phyloP scores from a whole-genome alignment of 805 yeast species.

The Metschnikowia anglica region DNA sequence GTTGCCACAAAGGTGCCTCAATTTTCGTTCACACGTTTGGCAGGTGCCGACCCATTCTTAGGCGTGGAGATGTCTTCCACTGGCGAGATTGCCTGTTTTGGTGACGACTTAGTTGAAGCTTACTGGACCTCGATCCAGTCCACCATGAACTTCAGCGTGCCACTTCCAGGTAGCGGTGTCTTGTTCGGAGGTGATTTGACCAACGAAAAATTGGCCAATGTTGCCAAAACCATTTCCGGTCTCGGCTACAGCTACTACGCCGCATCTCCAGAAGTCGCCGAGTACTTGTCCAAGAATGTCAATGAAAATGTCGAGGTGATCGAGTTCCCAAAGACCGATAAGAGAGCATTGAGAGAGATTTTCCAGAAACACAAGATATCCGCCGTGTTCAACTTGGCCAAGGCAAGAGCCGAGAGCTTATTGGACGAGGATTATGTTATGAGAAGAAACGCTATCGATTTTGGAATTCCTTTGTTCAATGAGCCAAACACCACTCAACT shows the following conservation, averaged over 20 bases:
- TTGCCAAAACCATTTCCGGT: conserved; percentile 65
- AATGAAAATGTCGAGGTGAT: conserved; percentile 58
- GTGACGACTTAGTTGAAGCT: conserved; percentile 79
- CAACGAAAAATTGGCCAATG: conserved; percentile 66
- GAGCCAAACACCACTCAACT: conserved; percentile 91
- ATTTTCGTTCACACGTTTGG: conserved; percentile 95
- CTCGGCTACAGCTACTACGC: conserved; percentile 82
- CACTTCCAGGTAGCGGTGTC: conserved; percentile 85
- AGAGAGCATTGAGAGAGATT: conserved; percentile 88
- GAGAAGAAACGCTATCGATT: conserved; percentile 99
- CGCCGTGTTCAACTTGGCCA: conserved; percentile 90
- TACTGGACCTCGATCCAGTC: conserved; percentile 98
- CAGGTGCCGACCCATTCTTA: conserved; percentile 98
- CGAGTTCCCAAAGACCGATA: conserved; percentile 90
- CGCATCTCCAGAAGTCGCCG: conserved; percentile 69
- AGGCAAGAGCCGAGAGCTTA: conserved; percentile 80
- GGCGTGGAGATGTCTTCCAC: conserved; percentile 99
- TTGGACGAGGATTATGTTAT: conserved; percentile 90
- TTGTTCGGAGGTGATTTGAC: conserved; percentile 92
- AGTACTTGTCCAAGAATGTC: conserved; percentile 57
- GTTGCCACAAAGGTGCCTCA: conserved; percentile 99
- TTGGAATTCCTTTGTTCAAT: conserved; percentile 92
- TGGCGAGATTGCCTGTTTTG: conserved; percentile 98
- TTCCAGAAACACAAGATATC: conserved; percentile 83
- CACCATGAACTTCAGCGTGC: conserved; percentile 95